Percentiles rank a stretch among this genome's conserved stretches.
phyloP scores from a whole-genome alignment of 139 green algal species.

The Haematococcus lacustris region DNA sequence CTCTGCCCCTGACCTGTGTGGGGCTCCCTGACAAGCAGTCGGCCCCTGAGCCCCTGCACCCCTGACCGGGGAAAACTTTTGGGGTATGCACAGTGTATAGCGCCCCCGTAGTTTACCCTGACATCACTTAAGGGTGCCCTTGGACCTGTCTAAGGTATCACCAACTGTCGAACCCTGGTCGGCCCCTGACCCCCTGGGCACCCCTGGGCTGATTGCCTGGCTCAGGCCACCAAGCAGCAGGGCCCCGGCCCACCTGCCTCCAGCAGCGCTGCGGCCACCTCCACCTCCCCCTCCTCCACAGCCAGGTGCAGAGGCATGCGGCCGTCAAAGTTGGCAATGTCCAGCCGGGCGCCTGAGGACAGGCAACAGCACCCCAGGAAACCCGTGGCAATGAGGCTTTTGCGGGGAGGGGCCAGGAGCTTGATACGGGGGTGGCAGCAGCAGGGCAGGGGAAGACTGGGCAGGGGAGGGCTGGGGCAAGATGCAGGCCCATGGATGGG shows the following conservation, averaged over 20 bases:
- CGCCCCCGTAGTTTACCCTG: too few species aligned
- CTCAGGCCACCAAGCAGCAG: not conserved
- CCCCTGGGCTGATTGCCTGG: not conserved
- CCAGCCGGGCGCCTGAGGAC: not conserved
- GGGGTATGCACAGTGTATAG: too few species aligned
- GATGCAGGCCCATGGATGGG: not conserved
- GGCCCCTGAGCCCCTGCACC: too few species aligned
- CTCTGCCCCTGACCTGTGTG: too few species aligned
- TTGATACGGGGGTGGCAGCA: too few species aligned
- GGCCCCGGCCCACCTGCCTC: not conserved
- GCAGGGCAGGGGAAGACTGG: not conserved
- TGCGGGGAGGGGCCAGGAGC: too few species aligned
- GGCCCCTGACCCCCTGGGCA: too few species aligned
- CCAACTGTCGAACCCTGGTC: too few species aligned
- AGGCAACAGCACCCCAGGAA: not conserved
- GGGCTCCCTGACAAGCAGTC: not conserved
- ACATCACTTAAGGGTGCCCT: too few species aligned
- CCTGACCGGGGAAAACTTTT: too few species aligned
- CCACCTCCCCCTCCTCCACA: not conserved
- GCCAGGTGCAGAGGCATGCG: not conserved
- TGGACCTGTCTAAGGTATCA: too few species aligned
- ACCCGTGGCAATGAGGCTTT: not conserved
- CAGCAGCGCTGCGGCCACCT: not conserved
- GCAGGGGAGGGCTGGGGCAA: not conserved
- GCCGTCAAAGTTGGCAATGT: not conserved